Conservation (phyloP, 805 yeast genomes). For the Wickerhamiella sergipiensis region DNA sequence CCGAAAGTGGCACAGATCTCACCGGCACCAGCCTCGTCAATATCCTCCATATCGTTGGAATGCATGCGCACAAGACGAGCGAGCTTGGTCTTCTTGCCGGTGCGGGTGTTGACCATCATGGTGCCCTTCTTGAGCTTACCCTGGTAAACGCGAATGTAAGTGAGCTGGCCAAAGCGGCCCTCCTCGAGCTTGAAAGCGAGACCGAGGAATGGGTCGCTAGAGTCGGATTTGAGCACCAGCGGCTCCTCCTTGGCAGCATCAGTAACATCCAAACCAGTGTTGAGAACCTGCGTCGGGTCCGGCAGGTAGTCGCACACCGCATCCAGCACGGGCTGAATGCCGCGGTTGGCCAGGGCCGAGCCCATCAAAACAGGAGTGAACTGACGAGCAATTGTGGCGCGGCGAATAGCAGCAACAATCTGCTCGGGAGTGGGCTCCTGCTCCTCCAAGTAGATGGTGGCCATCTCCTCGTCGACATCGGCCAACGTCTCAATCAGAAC, state of each 20-base stretch:
- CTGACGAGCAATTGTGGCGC: constrained; percentile 87
- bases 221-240: constrained; percentile 60
- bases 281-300: constrained; percentile 83
- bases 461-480: constrained; percentile 95
- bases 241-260: constrained; percentile 44
- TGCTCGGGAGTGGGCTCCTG: constrained; percentile 73
- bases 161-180: constrained; percentile 94
- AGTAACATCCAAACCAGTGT: constrained; percentile 68
- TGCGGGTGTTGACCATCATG: constrained; percentile 74
- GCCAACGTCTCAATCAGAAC: constrained; percentile 85
- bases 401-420: constrained; percentile 78
- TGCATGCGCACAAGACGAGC: constrained; percentile 96
- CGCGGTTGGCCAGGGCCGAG: constrained; percentile 92
- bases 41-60: constrained; percentile 97
- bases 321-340: constrained; percentile 89
- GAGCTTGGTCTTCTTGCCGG: constrained; percentile 87
- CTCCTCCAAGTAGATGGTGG: constrained; percentile 85
- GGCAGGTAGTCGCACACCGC: constrained; percentile 95
- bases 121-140: constrained; percentile 87
- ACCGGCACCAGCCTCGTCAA: constrained; percentile 89
- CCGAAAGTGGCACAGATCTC: constrained; percentile 99
- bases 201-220: constrained; percentile 75
- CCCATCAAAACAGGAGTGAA: constrained; percentile 99
- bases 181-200: constrained; percentile 98
- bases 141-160: constrained; percentile 93